phyloP scores from a whole-genome alignment of 2,329 filamentous ascomycete species.

The Ramichloridium luteum region DNA sequence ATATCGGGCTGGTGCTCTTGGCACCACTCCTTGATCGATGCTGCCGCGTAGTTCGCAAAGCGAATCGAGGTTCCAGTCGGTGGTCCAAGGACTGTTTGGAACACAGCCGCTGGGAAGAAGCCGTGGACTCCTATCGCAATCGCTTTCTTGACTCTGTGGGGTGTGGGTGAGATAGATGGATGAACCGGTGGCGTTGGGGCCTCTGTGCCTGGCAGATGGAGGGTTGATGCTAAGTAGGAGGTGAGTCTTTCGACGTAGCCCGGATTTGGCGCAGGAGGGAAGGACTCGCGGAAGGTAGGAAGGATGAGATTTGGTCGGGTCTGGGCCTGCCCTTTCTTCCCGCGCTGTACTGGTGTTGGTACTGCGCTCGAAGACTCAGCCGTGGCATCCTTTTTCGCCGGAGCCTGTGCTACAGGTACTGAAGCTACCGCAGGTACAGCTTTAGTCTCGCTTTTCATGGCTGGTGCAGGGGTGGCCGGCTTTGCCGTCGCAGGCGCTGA shows the following conservation, averaged over 20 bases:
- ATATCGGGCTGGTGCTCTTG: constrained; percentile 48
- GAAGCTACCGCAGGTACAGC: no score
- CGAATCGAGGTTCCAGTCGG: constrained; percentile 90
- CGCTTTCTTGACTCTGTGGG: constrained; percentile 65
- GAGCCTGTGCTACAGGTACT: no score
- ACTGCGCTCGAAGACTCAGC: no score
- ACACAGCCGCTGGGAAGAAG: constrained; percentile 74
- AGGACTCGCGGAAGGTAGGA: constrained; percentile 58
- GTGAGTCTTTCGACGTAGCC: constrained; percentile 31
- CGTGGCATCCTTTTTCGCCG: constrained; percentile 23
- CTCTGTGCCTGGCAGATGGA: constrained; percentile 21
- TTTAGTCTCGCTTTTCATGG: constrained; percentile 1
- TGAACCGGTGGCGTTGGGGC: constrained; percentile 48
- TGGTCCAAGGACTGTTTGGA: constrained; percentile 85
- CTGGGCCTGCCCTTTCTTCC: constrained; percentile 14
- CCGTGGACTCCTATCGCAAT: constrained; percentile 91
- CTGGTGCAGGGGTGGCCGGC: not conserved
- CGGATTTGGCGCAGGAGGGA: constrained; percentile 36
- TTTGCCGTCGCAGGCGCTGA: not conserved
- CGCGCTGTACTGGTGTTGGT: constrained; percentile 16
- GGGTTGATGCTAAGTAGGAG: constrained; percentile 26
- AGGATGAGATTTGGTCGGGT: constrained; percentile 50
- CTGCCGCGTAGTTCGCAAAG: constrained; percentile 77
- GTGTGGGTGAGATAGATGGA: constrained; percentile 55
- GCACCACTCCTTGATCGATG: constrained; percentile 73